phyloP scores from a whole-genome alignment of 805 yeast species.

The Metschnikowia picachoensis region DNA sequence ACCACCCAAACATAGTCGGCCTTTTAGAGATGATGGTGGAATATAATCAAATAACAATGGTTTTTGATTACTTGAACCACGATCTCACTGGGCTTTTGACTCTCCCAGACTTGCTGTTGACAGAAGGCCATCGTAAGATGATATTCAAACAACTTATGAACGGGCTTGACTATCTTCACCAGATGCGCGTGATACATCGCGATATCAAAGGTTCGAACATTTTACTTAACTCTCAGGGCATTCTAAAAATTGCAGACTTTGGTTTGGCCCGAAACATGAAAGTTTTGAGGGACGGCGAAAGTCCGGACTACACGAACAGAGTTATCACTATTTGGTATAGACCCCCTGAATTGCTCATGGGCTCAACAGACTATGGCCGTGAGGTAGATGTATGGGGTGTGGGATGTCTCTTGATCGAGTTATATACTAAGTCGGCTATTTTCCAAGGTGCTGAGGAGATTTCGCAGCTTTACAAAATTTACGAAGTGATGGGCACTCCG shows the following conservation, averaged over 20 bases:
- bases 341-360: slow-evolving; percentile 90
- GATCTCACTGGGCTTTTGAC: slow-evolving; percentile 85
- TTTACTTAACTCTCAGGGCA: slow-evolving; percentile 58
- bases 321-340: slow-evolving; percentile 97
- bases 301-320: slow-evolving; percentile 86
- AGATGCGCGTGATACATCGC: slow-evolving; percentile 66
- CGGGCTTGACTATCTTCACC: slow-evolving; percentile 69
- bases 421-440: slow-evolving; percentile 68
- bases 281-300: slow-evolving; percentile 44
- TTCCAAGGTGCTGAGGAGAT: slow-evolving; percentile 90
- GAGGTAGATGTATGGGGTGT: slow-evolving; percentile 97
- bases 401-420: slow-evolving; percentile 84
- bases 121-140: slow-evolving; percentile 63
- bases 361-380: slow-evolving; percentile 84
- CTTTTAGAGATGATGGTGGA: slow-evolving; percentile 89
- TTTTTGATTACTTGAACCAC: slow-evolving; percentile 90
- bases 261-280: slow-evolving; percentile 79
- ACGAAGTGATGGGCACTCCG: slow-evolving; percentile 86
- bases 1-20: slow-evolving; percentile 79
- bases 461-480: slow-evolving; percentile 73
- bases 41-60: slow-evolving; percentile 71
- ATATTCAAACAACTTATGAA: slow-evolving; percentile 61
- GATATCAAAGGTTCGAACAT: slow-evolving; percentile 83
- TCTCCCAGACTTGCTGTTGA: slow-evolving; percentile 63
- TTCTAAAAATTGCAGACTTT: slow-evolving; percentile 72